phyloP scores from a whole-genome alignment of 768 basidiomycete genomes.

The Mycena venus region DNA sequence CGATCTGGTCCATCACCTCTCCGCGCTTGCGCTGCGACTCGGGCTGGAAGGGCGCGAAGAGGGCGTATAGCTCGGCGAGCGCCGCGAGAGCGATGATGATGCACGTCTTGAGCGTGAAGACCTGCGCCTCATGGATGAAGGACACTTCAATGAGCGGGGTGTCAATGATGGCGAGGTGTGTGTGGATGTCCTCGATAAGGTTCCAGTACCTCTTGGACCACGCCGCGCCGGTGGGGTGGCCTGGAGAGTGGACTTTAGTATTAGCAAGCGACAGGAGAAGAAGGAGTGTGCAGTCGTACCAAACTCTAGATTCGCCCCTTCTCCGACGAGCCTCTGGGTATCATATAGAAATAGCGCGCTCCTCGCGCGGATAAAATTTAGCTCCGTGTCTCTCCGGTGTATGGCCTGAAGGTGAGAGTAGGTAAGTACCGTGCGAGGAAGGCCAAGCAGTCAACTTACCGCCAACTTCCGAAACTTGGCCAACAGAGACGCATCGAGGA shows the following conservation, averaged over 20 bases:
- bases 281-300: background rate
- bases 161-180: constrained; percentile 5
- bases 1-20: background rate
- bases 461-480: constrained; percentile 8
- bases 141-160: background rate
- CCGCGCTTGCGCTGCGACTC: background rate
- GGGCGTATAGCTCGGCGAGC: constrained; percentile 1
- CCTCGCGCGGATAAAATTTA: constrained; percentile 25
- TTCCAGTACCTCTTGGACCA: constrained; percentile 17
- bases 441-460: background rate
- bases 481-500: background rate
- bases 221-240: background rate
- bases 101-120: constrained; percentile 3
- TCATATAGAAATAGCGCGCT: constrained; percentile 7
- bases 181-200: constrained; percentile 8
- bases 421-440: background rate
- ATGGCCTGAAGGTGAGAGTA: background rate
- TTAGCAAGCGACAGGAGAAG: background rate
- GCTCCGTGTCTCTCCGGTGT: background rate
- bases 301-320: background rate
- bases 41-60: constrained; percentile 12
- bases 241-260: background rate
- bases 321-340: background rate
- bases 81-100: constrained; percentile 6
- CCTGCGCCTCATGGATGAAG: background rate